Evolutionary conservation across 768 basidiomycete species (phyloP).

Genomic region (Porphyrellus cyaneotinctus): DNA sequence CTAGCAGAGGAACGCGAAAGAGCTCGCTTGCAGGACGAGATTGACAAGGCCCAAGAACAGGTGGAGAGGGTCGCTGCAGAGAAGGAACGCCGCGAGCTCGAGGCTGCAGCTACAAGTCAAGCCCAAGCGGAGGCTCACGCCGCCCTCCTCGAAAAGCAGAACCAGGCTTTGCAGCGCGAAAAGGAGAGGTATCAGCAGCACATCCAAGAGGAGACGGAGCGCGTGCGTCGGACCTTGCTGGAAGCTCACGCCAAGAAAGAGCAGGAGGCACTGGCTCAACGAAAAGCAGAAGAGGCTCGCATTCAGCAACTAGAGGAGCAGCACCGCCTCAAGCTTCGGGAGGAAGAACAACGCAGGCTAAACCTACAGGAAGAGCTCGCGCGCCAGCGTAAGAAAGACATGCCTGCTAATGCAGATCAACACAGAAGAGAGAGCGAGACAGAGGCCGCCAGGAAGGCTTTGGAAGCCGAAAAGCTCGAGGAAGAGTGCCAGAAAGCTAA

Average conservation of each 20-base stretch:
- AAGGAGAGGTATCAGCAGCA: slow-evolving; percentile 23
- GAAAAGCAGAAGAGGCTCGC: slow-evolving; percentile 24
- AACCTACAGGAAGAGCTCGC: slow-evolving; percentile 26
- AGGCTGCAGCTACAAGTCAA: slow-evolving; percentile 20
- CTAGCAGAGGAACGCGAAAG: slow-evolving; percentile 28
- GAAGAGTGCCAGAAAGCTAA: slow-evolving; percentile 27
- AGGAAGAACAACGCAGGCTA: slow-evolving; percentile 28
- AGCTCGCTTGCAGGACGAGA: slow-evolving; percentile 27
- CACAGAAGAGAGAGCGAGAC: slow-evolving; percentile 19
- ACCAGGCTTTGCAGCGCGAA: slow-evolving; percentile 19
- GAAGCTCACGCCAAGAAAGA: slow-evolving; percentile 27
- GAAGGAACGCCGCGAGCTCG: slow-evolving; percentile 24
- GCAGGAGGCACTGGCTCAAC: slow-evolving; percentile 15
- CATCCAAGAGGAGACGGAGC: slow-evolving; percentile 26
- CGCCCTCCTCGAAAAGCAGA: slow-evolving; percentile 21
- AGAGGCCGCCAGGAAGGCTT: slow-evolving; percentile 13
- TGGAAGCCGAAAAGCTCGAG: slow-evolving; percentile 24
- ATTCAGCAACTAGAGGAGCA: slow-evolving; percentile 26
- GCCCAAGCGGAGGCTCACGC: slow-evolving; percentile 28
- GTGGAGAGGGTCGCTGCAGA: slow-evolving; percentile 23
- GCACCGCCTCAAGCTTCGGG: slow-evolving; percentile 24
- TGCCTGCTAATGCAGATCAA: slow-evolving; percentile 15
- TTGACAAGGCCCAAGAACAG: slow-evolving; percentile 24
- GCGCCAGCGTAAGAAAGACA: slow-evolving; percentile 20
- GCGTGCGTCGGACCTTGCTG: slow-evolving; percentile 20